Percentiles rank a stretch among this genome's conserved stretches.
phyloP scores from a whole-genome alignment of 164 flowering plant genomes.

The Echeveria elegans region DNA sequence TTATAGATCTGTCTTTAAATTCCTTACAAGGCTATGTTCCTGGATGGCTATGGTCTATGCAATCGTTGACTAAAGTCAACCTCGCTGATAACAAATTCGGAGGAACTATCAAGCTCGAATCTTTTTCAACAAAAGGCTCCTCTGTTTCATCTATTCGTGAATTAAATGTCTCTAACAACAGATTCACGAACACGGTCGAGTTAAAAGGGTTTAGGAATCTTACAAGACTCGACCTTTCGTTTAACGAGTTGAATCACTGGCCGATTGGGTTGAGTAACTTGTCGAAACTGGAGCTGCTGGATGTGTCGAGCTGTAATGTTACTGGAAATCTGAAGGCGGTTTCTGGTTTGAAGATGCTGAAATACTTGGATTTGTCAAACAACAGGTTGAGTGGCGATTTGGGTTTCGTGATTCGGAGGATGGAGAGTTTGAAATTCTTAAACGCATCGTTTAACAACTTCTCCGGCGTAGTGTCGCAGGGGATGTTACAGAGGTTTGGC shows the following conservation, averaged over 20 bases:
- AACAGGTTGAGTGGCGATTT: neutral
- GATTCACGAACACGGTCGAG: slow-evolving; percentile 50
- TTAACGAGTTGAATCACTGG: slow-evolving; percentile 35
- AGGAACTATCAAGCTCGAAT: slow-evolving; percentile 33
- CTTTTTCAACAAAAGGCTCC: too few relatives aligned
- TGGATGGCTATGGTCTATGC: slow-evolving; percentile 39
- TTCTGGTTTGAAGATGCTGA: neutral
- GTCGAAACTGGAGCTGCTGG: slow-evolving; percentile 39
- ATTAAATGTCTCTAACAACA: slow-evolving; percentile 58
- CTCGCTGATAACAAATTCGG: slow-evolving; percentile 66
- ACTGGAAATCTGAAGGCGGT: slow-evolving; percentile 35
- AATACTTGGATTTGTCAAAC: neutral
- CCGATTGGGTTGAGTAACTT: slow-evolving; percentile 45
- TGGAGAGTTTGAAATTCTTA: slow-evolving; percentile 33
- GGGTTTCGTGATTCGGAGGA: slow-evolving; percentile 15
- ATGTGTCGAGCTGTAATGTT: slow-evolving; percentile 53
- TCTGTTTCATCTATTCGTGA: slow-evolving; percentile 26
- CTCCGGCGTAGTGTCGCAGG: slow-evolving; percentile 26
- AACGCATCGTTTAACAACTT: slow-evolving; percentile 68
- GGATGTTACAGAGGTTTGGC: slow-evolving; percentile 39
- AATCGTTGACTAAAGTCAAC: slow-evolving; percentile 36
- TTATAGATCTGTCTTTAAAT: slow-evolving; percentile 68
- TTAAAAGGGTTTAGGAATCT: slow-evolving; percentile 41
- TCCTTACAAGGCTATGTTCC: slow-evolving; percentile 58
- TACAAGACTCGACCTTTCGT: slow-evolving; percentile 48